Evolutionary conservation across 2,329 filamentous ascomycete genomes (phyloP).

Genomic region (Ophiostoma sp.): DNA sequence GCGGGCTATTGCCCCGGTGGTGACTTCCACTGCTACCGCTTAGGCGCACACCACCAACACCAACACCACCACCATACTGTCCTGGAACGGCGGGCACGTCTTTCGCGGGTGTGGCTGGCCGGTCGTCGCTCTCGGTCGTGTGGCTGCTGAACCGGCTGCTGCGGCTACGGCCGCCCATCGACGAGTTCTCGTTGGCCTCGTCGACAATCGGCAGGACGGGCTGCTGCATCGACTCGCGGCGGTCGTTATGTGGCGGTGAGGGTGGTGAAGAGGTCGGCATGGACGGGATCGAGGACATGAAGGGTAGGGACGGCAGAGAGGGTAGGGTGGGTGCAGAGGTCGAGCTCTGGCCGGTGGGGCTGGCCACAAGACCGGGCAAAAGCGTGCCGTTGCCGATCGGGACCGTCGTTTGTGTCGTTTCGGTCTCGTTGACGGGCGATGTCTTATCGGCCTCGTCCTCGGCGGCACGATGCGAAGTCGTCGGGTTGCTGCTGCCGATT

Average conservation of each 20-base stretch:
- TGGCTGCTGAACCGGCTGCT: conserved; percentile 43
- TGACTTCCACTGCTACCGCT: background rate
- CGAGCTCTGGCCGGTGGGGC: background rate
- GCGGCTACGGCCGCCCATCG: conserved; percentile 61
- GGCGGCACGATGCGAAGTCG: conserved; percentile 45
- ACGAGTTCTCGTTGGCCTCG: conserved; percentile 77
- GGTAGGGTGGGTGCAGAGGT: background rate
- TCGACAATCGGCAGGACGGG: conserved; percentile 77
- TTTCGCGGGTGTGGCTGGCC: conserved; percentile 48
- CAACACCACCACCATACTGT: conserved; percentile 12
- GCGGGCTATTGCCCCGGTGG: conserved; percentile 37
- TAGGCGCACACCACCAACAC: background rate
- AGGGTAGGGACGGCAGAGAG: background rate
- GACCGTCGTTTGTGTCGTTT: conserved; percentile 14
- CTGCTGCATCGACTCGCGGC: conserved; percentile 56
- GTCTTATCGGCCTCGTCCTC: conserved; percentile 40
- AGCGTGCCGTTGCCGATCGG: conserved; percentile 10
- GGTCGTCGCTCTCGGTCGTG: conserved; percentile 35
- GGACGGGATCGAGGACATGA: background rate
- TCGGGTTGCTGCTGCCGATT: conserved; percentile 29
- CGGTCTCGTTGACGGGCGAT: background rate
- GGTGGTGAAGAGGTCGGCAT: background rate
- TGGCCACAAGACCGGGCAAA: background rate
- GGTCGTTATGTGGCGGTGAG: conserved; percentile 39
- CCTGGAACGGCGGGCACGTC: conserved; percentile 32